Percentiles rank a stretch among this genome's conserved stretches.
These are phyloP conservation scores for Trypanosoma melophagium DNA, from an alignment of 208 protist species.

Conservation along the genomic window DNA sequence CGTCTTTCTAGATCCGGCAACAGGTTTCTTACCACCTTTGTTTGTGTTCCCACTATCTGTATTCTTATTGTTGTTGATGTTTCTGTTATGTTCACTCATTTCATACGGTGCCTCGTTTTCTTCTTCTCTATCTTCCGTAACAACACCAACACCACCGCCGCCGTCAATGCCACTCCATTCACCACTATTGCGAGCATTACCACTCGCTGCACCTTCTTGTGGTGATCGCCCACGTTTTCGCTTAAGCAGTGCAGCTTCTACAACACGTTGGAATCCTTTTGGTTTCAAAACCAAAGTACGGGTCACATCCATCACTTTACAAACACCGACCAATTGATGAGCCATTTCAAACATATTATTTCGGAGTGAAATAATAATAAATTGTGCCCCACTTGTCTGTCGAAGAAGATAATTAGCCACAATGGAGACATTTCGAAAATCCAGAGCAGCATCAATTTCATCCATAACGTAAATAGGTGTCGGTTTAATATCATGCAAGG, in stretches of 20 bases:
- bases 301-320: constrained; percentile 99
- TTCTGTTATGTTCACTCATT: neutral
- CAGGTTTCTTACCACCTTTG: neutral
- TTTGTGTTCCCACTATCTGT: too few relatives aligned
- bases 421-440: constrained; percentile 99
- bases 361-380: constrained; percentile 99
- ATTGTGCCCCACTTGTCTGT: constrained; percentile 99
- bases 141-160: neutral
- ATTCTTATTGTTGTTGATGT: neutral
- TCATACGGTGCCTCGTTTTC: constrained; percentile 18
- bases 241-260: constrained; percentile 29
- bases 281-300: constrained; percentile 97
- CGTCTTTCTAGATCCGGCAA: too few relatives aligned
- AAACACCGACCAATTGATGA: constrained; percentile 99
- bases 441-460: constrained; percentile 99
- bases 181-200: neutral
- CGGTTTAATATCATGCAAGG: constrained; percentile 99
- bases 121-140: constrained; percentile 5
- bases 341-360: constrained; percentile 99
- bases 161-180: neutral
- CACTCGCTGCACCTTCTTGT: neutral
- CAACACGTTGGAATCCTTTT: constrained; percentile 49
- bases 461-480: constrained; percentile 99
- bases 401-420: constrained; percentile 99
- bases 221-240: constrained; percentile 1